Evolutionary conservation across 306 rosid species (phyloP).

Genomic region (Fagus sylvatica): DNA sequence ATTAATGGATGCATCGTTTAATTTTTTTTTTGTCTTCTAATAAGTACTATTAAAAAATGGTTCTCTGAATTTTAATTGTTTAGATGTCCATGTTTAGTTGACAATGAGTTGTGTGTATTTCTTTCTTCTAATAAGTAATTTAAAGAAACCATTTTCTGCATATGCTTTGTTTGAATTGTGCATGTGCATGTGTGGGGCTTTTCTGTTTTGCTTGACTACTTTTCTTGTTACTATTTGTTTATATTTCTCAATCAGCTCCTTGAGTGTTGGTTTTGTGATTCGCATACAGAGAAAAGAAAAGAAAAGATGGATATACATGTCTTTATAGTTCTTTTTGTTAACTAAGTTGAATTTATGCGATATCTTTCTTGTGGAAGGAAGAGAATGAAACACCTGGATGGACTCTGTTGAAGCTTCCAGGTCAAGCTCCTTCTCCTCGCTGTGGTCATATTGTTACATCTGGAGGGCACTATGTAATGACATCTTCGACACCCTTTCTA

Average conservation of each 20-base stretch:
- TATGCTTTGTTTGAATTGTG: neutral
- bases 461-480: slow-evolving; percentile 79
- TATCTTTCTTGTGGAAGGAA: slow-evolving; percentile 72
- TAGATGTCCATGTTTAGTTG: neutral
- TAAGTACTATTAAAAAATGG: neutral
- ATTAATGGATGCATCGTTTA: neutral
- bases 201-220: neutral
- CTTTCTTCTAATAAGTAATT: neutral
- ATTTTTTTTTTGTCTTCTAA: neutral
- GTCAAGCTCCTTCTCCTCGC: slow-evolving; percentile 92
- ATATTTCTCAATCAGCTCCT: neutral
- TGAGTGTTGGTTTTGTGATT: neutral
- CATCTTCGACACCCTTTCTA: slow-evolving; percentile 13
- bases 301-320: neutral
- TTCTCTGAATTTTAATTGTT: neutral
- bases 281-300: neutral
- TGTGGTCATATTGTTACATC: slow-evolving; percentile 88
- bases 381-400: slow-evolving; percentile 94
- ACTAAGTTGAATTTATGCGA: slow-evolving; percentile 19
- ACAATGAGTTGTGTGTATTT: neutral
- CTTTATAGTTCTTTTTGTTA: neutral
- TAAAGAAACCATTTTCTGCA: neutral
- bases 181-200: neutral
- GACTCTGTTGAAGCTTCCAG: slow-evolving; percentile 98
- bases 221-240: neutral